Conservation (phyloP, 805 yeast species). For the fission yeast (Schizosaccharomyces pombe) region DNA sequence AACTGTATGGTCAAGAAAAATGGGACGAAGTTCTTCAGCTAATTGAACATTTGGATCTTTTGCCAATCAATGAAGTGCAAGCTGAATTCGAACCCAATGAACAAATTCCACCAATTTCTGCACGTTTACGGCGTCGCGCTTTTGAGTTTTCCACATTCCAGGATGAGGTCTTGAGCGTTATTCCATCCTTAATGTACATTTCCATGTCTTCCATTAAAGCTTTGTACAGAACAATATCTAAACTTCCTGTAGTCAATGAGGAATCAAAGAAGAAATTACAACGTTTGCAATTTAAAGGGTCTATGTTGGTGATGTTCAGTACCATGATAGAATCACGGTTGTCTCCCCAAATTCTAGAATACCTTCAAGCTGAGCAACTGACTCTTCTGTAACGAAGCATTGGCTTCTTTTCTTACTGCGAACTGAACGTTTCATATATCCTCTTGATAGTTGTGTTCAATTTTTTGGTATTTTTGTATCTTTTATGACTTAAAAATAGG, state of each 20-base stretch:
- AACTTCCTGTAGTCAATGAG: not conserved
- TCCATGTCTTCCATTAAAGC: not conserved
- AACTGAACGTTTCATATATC: no score
- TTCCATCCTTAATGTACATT: not conserved
- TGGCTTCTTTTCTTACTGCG: no score
- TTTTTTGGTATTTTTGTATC: no score
- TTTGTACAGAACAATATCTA: not conserved
- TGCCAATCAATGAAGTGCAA: not conserved
- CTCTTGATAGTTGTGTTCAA: no score
- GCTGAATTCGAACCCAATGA: not conserved
- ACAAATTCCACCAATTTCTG: not conserved
- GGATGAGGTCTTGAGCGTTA: not conserved
- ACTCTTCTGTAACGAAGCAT: no score
- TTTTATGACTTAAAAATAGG: no score
- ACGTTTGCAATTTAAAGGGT: not conserved
- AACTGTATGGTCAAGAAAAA: not conserved
- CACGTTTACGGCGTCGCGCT: not conserved
- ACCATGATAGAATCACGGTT: not conserved
- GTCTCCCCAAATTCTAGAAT: not conserved
- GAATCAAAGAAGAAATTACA: no score
- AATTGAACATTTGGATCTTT: not conserved
- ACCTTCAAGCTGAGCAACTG: not conserved
- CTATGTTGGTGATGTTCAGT: not conserved
- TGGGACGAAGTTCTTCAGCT: not conserved
- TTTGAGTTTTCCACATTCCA: not conserved